Evolutionary conservation across 139 green algal genomes (phyloP), one percentile per base, ranked within the genome.

Genomic region (Trebouxia sp.): DNA sequence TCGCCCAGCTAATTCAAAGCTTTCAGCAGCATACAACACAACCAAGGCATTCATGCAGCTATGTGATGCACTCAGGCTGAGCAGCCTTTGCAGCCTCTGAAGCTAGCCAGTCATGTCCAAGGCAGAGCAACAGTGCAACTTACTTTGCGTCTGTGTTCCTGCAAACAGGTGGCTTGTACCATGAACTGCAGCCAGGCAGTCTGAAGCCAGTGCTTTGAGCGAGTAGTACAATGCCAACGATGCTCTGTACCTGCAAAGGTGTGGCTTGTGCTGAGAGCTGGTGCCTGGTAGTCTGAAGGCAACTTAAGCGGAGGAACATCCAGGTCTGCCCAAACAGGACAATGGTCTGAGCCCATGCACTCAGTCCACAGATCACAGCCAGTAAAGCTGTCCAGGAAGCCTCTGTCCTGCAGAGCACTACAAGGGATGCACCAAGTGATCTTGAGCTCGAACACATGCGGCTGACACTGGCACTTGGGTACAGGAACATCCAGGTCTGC

Each of bases 271-370:
- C n/a, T 62, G 26, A 82, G 77, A 26, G 56, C 56, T 43, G 77
- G 77, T 43, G 58, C 20, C 39, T 35, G 30, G 12, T 12, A 37
- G 43, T 28, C 56, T 42, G 47, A 26, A 22, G 77, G 77, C 28
- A 85, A 62, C 37, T 75, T 10, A 17, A 15, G 62, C 24, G n/a
- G 37, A 38, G 80, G 65, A 17, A 88, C 53, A 12, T 78, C 47
- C 65, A 92, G 45, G 15, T 85, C 74, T 41, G 81, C 77, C 79
- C 70, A 92, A 37, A 92, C 86, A 41, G 92, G 92, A 15, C 84
- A 85, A 77, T 96, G 92, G 75, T 96, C 92, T 41, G 83, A 91
- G 28, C 91, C 89, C 55, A 89, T 47, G 37, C 85, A 39, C 0
- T 93, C 81, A 5, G 53, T 35, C 78, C 65, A 78, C 45, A 92